A percentile compares a stretch with the other conserved stretches of the same genome.
These are phyloP conservation scores for Barnettozyma wickerhamii DNA, from an alignment of 805 yeast genomes.

Conservation along the genomic window DNA sequence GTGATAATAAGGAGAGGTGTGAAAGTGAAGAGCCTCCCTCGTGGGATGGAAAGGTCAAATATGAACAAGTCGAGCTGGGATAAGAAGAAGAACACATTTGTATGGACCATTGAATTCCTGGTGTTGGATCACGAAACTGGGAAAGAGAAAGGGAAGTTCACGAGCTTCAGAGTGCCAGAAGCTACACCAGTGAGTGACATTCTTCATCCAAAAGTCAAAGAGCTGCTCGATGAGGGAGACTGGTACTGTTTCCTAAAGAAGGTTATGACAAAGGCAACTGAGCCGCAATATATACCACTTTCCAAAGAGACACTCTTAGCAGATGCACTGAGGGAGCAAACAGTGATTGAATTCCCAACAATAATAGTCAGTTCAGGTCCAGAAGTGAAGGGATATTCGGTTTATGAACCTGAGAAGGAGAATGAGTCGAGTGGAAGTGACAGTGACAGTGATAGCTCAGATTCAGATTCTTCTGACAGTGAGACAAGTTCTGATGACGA, in stretches of 20 bases:
- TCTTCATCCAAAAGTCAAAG: conserved; percentile 26
- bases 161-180: conserved; percentile 34
- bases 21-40: conserved; percentile 55
- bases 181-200: conserved; percentile 26
- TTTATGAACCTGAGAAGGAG: conserved; percentile 6
- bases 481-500: conserved; percentile 19
- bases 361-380: conserved; percentile 39
- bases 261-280: conserved; percentile 26
- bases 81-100: conserved; percentile 50
- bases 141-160: conserved; percentile 29
- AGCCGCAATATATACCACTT: conserved; percentile 36
- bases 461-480: conserved; percentile 13
- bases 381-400: conserved; percentile 26
- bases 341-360: conserved; percentile 78
- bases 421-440: too few relatives aligned
- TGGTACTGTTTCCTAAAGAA: conserved; percentile 27
- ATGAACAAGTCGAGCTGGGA: conserved; percentile 71
- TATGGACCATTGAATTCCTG: conserved; percentile 81
- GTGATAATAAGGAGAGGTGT: conserved; percentile 58
- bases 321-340: conserved; percentile 46
- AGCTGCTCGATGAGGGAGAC: conserved; percentile 16
- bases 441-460: conserved; percentile 6
- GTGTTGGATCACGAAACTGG: conserved; percentile 31
- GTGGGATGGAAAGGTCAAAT: conserved; percentile 66
- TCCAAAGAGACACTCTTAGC: conserved; percentile 36